Percentiles rank a stretch among this genome's conserved stretches.
phyloP scores from a whole-genome alignment of 1,139 yeast genomes.

The Dujonia santamariae region DNA sequence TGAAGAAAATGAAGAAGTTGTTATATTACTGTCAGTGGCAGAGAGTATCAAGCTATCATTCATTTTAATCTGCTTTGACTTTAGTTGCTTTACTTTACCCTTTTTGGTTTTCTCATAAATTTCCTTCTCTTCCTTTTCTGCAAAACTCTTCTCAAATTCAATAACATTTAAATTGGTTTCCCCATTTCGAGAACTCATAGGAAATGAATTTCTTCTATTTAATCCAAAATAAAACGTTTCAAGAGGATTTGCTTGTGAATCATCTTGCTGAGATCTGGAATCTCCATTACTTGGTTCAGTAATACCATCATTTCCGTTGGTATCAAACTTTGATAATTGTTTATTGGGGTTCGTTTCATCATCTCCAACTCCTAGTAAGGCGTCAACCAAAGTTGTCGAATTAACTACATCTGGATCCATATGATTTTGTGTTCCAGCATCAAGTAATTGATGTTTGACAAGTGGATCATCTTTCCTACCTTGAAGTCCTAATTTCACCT shows the following conservation, averaged over 20 bases:
- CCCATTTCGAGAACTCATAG: constrained; percentile 20
- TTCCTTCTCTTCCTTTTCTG: too few species aligned
- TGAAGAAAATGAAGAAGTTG: too few species aligned
- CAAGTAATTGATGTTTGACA: constrained; percentile 2
- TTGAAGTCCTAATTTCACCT: constrained; percentile 37
- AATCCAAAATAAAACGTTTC: constrained; percentile 22
- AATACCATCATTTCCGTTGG: background rate
- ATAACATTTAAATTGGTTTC: constrained; percentile 33
- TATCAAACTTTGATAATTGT: too few species aligned
- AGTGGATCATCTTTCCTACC: constrained; percentile 13
- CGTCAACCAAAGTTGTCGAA: constrained; percentile 11
- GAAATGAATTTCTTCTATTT: constrained; percentile 46
- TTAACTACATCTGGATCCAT: constrained; percentile 2
- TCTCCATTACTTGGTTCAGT: background rate
- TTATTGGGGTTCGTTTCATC: too few species aligned
- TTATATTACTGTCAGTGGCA: too few species aligned
- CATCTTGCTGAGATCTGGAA: background rate
- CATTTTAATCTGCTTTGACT: background rate
- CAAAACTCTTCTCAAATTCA: constrained; percentile 18
- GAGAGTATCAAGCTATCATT: too few species aligned
- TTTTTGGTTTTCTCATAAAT: too few species aligned
- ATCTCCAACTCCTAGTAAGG: constrained; percentile 8
- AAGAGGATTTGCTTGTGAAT: constrained; percentile 7
- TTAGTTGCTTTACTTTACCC: background rate
- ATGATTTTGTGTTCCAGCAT: constrained; percentile 1